A percentile compares a stretch with the other conserved stretches of the same genome.
phyloP scores from a whole-genome alignment of 768 basidiomycete species.

The Tubosaeta sp. region DNA sequence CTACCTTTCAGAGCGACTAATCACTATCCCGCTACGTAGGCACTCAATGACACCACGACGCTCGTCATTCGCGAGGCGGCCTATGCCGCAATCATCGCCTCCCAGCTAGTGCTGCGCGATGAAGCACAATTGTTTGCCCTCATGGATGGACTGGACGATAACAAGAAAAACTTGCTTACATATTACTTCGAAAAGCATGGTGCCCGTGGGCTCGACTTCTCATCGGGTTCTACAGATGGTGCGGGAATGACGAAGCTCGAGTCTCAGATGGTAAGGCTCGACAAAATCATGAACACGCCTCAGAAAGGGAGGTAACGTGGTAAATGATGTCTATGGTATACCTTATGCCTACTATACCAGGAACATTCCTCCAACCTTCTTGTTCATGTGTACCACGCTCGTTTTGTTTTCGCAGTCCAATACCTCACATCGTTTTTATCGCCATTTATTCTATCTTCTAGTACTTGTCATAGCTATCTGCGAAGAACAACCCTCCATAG shows the following conservation, averaged over 20 bases:
- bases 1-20: neutral
- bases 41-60: conserved; percentile 65
- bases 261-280: conserved; percentile 77
- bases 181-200: conserved; percentile 89
- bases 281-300: conserved; percentile 75
- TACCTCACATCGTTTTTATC: conserved; percentile 10
- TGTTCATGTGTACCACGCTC: conserved; percentile 8
- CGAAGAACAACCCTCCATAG: conserved; percentile 29
- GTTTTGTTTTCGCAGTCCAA: conserved; percentile 12
- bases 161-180: conserved; percentile 86
- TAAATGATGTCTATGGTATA: neutral
- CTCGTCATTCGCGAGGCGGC: conserved; percentile 83
- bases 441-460: conserved; percentile 5
- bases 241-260: conserved; percentile 65
- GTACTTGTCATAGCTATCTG: conserved; percentile 12
- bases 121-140: conserved; percentile 80
- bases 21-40: conserved; percentile 35
- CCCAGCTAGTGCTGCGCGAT: conserved; percentile 77
- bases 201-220: conserved; percentile 48
- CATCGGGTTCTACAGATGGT: conserved; percentile 27
- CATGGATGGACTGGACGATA: conserved; percentile 78
- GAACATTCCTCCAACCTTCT: neutral
- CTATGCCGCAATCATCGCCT: conserved; percentile 77
- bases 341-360: neutral
- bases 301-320: conserved; percentile 31